Evolutionary conservation across 108 stramenopile genomes (phyloP), one percentile per base, ranked within the genome.

Genomic region (Fragilaria crotonensis): DNA sequence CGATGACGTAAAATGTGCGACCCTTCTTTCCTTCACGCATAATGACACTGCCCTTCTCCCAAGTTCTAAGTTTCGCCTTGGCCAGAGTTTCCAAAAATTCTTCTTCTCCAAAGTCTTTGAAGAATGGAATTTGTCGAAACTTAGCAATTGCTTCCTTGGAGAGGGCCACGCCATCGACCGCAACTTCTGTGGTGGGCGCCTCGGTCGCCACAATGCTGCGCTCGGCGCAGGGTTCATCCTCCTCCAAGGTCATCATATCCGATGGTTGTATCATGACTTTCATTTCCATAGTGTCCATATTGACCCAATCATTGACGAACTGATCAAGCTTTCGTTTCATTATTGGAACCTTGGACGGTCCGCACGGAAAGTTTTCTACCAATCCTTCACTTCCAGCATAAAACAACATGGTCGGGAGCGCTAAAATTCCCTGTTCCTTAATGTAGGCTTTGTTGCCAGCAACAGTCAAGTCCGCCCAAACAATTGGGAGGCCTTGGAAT

Each of bases 341-440:
- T 59, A 89, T 83, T 31, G 87, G 85, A 7, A 89, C 73, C 52
- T 93, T 93, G 36, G 75, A 77, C 0, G 91, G 91, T n/a, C 91
- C 91, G 59, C 91, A 93, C 33, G 91, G 87, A 58, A 93, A 93
- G 26, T 72, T 87, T 59, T 93, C 91, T 27, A 80, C 72, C 17
- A 80, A 49, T 5, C 77, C 73, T 27, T 67, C 60, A 41, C 56
- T 48, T 4, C 72, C 70, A 0, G 80, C 81, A 52, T 89, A 87
- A 23, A 93, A 83, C 50, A 85, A 87, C 22, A 93, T 72, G 30
- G 76, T 78, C 2, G 91, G 91, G 17, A 93, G 56, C 1, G 87
- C 91, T 48, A 89, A 53, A 1, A 93, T 80, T 14, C 85, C 87
- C 4, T 89, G 66, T 5, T 46, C 36, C 54, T 93, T 85, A 26